Evolutionary conservation across 148 eudicot species (phyloP).

Genomic region (Vaccinium myrtillus): DNA sequence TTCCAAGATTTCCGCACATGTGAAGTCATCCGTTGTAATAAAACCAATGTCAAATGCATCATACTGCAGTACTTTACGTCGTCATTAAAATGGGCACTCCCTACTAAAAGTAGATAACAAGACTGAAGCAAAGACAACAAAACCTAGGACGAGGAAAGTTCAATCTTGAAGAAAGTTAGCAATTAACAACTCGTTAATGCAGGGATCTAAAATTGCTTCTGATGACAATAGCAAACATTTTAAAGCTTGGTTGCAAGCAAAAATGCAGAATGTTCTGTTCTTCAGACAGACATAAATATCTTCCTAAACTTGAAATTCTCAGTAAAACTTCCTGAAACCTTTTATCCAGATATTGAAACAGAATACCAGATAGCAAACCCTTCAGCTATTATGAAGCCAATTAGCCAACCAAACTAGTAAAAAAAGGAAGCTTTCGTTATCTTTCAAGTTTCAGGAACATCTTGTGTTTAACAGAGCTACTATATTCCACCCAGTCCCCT

Average conservation of each 20-base stretch:
- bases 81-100: constrained; percentile 1
- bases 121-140: neutral
- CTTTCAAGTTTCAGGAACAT: neutral
- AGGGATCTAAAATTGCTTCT: constrained; percentile 8
- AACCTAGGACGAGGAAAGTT: neutral
- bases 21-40: constrained; percentile 89
- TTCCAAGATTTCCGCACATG: constrained; percentile 89
- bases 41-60: constrained; percentile 88
- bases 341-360: neutral
- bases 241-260: neutral
- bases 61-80: constrained; percentile 49
- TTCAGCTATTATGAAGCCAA: neutral
- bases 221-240: neutral
- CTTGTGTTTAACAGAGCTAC: neutral
- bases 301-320: neutral
- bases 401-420: neutral
- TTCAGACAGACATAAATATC: neutral
- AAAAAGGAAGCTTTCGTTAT: neutral
- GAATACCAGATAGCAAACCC: neutral
- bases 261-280: neutral
- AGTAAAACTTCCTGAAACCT: neutral
- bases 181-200: neutral
- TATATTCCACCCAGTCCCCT: neutral
- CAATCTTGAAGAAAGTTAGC: neutral
- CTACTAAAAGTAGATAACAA: neutral